These are phyloP conservation scores for Sarocladiaceae sp. DNA, from an alignment of 2,329 filamentous ascomycete genomes.

Conservation along the genomic window DNA sequence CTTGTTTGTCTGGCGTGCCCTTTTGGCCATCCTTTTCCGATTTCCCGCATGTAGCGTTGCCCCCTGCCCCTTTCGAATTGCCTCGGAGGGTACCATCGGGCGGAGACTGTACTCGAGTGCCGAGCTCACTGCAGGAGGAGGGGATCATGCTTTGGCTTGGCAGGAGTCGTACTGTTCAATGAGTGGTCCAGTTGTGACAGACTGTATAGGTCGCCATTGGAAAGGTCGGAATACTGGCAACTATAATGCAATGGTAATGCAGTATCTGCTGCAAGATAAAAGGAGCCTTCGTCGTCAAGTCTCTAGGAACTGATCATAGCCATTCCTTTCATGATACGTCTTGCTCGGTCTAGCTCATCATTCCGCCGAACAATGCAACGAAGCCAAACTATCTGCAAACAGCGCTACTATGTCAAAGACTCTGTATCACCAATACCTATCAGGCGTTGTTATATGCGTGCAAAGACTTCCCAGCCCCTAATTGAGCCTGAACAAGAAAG, in stretches of 20 bases:
- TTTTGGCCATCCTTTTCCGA: neutral
- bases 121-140: too few relatives aligned
- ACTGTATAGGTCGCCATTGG: too few relatives aligned
- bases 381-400: neutral
- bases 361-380: neutral
- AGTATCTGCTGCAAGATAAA: too few relatives aligned
- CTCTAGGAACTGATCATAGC: neutral
- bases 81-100: too few relatives aligned
- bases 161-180: too few relatives aligned
- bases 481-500: neutral
- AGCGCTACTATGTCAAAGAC: neutral
- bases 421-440: neutral
- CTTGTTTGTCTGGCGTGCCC: neutral
- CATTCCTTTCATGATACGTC: neutral
- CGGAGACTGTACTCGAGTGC: too few relatives aligned
- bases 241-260: too few relatives aligned
- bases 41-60: neutral
- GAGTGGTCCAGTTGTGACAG: too few relatives aligned
- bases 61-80: too few relatives aligned
- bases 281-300: neutral
- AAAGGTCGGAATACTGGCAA: too few relatives aligned
- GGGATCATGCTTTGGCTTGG: too few relatives aligned
- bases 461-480: neutral
- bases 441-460: neutral
- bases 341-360: neutral